Evolutionary conservation across 2,329 filamentous ascomycete species (phyloP).

Genomic region (Chrysoporthe deuterocubensis): DNA sequence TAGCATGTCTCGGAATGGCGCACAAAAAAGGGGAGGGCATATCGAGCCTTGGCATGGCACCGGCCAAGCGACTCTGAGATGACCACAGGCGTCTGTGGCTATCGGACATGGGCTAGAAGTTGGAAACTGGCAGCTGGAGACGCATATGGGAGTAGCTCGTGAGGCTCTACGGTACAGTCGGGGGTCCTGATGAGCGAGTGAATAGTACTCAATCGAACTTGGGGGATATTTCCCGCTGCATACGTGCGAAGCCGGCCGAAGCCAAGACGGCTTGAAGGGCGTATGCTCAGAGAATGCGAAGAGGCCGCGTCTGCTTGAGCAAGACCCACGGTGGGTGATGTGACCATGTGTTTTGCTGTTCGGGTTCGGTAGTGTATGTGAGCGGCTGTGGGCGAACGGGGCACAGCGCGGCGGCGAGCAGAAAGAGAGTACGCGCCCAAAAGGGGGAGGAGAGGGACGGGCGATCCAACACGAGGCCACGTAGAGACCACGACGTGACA

Average conservation of each 20-base stretch:
- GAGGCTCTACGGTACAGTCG: neutral
- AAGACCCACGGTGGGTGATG: too few relatives aligned
- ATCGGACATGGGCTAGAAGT: neutral
- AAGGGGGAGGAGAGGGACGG: neutral
- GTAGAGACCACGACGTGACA: too few relatives aligned
- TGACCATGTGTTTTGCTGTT: too few relatives aligned
- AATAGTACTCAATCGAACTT: neutral
- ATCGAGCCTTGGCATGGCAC: neutral
- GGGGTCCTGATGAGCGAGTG: neutral
- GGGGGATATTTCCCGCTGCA: too few relatives aligned
- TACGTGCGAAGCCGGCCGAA: neutral
- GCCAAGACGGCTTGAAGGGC: neutral
- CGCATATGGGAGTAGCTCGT: neutral
- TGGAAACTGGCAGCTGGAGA: neutral
- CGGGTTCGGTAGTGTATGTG: too few relatives aligned
- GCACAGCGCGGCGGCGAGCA: too few relatives aligned
- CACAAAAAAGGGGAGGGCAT: neutral
- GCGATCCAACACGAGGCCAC: too few relatives aligned
- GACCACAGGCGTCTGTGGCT: neutral
- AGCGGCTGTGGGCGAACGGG: too few relatives aligned
- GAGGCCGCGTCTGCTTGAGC: too few relatives aligned
- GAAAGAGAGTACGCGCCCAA: too few relatives aligned
- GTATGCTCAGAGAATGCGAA: too few relatives aligned
- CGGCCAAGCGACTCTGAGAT: neutral
- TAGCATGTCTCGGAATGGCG: neutral